Conservation (phyloP, 441 rosid species). For the Gossypium laxum region DNA sequence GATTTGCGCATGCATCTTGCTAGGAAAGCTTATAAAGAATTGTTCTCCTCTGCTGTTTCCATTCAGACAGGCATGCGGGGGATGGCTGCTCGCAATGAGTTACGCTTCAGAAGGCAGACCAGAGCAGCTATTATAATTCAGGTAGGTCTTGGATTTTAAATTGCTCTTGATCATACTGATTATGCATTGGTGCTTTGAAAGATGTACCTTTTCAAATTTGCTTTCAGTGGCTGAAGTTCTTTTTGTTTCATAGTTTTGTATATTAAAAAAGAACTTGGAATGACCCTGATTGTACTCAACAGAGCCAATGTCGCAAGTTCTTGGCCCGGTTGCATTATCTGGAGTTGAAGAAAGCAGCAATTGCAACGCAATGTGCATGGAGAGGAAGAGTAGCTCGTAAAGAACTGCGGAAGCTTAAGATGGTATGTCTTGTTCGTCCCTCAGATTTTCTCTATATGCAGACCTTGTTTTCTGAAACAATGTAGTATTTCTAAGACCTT, state of each 20-base stretch:
- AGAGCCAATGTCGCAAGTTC: constrained; percentile 79
- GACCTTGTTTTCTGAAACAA: constrained; percentile 7
- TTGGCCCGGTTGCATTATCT: constrained; percentile 48
- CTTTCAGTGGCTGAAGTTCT: constrained; percentile 6
- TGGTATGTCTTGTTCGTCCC: constrained; percentile 38
- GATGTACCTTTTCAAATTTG: background rate
- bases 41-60: constrained; percentile 47
- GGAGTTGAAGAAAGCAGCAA: constrained; percentile 63
- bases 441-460: background rate
- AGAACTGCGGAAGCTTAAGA: constrained; percentile 83
- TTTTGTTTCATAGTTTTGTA: background rate
- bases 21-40: constrained; percentile 54
- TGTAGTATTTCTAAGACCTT: constrained; percentile 2
- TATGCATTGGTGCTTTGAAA: constrained; percentile 3
- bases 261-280: constrained; percentile 1
- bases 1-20: constrained; percentile 74
- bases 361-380: constrained; percentile 88
- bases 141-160: constrained; percentile 27
- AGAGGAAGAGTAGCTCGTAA: constrained; percentile 77
- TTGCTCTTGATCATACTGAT: background rate
- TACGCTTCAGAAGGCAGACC: constrained; percentile 57
- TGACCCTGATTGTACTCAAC: constrained; percentile 21
- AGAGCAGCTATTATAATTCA: constrained; percentile 69
- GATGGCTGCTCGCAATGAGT: constrained; percentile 70
- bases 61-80: constrained; percentile 86